phyloP scores from a whole-genome alignment of 768 basidiomycete species.

The Psilocybe cyanescens region DNA sequence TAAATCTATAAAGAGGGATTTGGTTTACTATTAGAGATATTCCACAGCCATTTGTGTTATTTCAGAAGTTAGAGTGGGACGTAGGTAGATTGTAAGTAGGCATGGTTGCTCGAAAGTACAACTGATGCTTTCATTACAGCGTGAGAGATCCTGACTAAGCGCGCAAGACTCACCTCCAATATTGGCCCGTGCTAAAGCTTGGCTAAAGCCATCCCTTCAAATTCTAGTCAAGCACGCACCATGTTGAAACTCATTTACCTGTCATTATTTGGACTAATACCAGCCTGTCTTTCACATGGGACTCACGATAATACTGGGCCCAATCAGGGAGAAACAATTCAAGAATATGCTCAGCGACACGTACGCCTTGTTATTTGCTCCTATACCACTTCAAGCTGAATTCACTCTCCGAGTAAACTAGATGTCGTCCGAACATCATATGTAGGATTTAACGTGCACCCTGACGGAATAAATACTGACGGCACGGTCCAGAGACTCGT shows the following conservation, averaged over 20 bases:
- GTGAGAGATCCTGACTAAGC: conserved; percentile 19
- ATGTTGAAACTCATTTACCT: conserved; percentile 55
- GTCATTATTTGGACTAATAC: conserved; percentile 41
- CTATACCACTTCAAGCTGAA: conserved; percentile 1
- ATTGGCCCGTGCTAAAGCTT: neutral
- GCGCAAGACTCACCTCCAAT: neutral
- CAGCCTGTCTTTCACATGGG: conserved; percentile 51
- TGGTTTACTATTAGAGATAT: too few species aligned
- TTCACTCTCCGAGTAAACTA: conserved; percentile 31
- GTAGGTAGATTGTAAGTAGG: too few species aligned
- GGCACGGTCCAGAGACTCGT: conserved; percentile 63
- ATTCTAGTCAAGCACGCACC: conserved; percentile 12
- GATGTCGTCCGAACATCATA: conserved; percentile 92
- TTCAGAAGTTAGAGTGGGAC: too few species aligned
- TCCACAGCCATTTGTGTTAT: too few species aligned
- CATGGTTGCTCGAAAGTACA: too few species aligned
- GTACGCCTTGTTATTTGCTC: conserved; percentile 52
- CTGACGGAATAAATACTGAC: neutral
- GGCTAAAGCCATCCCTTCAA: neutral
- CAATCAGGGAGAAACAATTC: conserved; percentile 61
- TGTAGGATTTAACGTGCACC: conserved; percentile 45
- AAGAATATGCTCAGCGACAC: conserved; percentile 89
- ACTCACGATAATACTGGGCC: conserved; percentile 60
- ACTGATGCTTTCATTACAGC: too few species aligned
- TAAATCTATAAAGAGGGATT: too few species aligned